Conservation (phyloP, 176 grass and related monocot genomes). For the Eragrostis nindensis region DNA sequence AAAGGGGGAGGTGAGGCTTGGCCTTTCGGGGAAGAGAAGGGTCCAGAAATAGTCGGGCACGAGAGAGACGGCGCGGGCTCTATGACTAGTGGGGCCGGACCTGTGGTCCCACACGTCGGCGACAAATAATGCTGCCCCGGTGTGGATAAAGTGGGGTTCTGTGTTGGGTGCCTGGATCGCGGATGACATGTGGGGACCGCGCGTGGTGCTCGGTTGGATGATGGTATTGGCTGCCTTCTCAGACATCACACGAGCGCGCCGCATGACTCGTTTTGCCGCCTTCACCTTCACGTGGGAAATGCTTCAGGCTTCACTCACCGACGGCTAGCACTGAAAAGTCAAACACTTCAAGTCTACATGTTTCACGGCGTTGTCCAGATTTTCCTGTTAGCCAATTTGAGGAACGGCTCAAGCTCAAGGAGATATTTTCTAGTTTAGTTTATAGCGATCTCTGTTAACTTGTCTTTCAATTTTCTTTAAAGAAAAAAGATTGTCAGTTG, state of each 20-base stretch:
- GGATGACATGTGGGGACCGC: conserved; percentile 26
- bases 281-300: conserved; percentile 1
- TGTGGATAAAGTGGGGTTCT: conserved; percentile 45
- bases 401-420: too few species aligned
- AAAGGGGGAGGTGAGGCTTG: conserved; percentile 2
- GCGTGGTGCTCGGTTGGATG: not conserved
- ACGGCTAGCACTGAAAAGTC: not conserved
- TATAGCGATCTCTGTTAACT: too few species aligned
- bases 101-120: not conserved
- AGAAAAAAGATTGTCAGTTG: too few species aligned
- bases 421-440: too few species aligned
- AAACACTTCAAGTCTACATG: not conserved
- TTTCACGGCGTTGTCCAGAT: too few species aligned
- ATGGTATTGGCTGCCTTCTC: not conserved
- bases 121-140: not conserved
- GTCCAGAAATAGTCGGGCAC: conserved; percentile 49
- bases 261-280: not conserved
- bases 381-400: too few species aligned
- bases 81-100: not conserved
- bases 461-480: too few species aligned
- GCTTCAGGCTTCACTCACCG: not conserved
- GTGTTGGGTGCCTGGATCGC: conserved; percentile 7
- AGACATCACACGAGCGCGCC: not conserved
- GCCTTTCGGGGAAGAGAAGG: conserved; percentile 43
- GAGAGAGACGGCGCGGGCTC: not conserved